Evolutionary conservation across 1,284 basidiomycete genomes (phyloP).

Genomic region (Bondarzewia mesenterica): DNA sequence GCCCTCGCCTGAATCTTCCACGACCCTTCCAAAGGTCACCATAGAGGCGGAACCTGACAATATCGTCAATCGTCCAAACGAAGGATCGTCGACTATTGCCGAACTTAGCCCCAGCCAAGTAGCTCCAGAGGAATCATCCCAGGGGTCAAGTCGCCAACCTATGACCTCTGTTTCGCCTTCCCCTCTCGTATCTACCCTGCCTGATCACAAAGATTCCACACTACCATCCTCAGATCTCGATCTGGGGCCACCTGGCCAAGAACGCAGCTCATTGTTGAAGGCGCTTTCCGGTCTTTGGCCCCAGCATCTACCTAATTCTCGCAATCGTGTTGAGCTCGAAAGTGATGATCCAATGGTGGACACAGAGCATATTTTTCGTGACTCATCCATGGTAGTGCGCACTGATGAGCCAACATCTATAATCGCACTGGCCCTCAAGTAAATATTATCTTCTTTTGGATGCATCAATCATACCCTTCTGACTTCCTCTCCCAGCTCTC

Average conservation of each 20-base stretch:
- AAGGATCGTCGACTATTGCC: neutral
- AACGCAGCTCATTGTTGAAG: constrained; percentile 77
- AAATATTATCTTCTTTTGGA: constrained; percentile 9
- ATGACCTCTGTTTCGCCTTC: constrained; percentile 41
- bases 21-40: constrained; percentile 21
- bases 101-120: neutral
- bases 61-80: neutral
- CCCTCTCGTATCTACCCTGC: constrained; percentile 37
- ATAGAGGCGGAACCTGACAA: constrained; percentile 12
- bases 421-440: constrained; percentile 92
- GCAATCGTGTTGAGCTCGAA: constrained; percentile 40
- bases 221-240: constrained; percentile 54
- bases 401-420: constrained; percentile 98
- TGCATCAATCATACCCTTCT: neutral
- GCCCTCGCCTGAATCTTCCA: constrained; percentile 25
- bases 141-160: constrained; percentile 3
- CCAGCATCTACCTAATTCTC: constrained; percentile 35
- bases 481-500: constrained; percentile 52
- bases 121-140: constrained; percentile 1
- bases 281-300: constrained; percentile 83
- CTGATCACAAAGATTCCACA: constrained; percentile 34
- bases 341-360: constrained; percentile 61
- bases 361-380: constrained; percentile 90
- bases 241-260: constrained; percentile 38
- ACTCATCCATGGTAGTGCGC: constrained; percentile 91